Base-by-base conservation (phyloP, 192 early-diverging fungal genomes). In the Paraglomus occultum region DNA sequence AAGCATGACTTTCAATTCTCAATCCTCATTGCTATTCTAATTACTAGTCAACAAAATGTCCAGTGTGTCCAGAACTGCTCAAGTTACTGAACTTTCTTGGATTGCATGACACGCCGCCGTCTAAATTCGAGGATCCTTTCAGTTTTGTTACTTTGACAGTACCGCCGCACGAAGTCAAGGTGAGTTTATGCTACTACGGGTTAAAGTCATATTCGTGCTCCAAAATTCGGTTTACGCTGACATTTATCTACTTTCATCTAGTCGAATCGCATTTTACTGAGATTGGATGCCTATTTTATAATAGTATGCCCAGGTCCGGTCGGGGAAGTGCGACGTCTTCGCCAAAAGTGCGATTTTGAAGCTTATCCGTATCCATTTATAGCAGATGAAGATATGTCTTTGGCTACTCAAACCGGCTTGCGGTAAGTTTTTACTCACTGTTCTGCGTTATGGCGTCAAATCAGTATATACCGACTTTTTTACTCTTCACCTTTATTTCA, bases 11-110 rank as follows among this genome's bases (percentile, higher is more conserved):
- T 0, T 50, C 17, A 49, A n/a, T 22, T 48, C 43, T 6, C 11
- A 22, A 64, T 4, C 20, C 14, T 63, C 47, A 49, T 65, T 50
- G 2, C 4, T 65, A 18, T 6, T 65, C 9, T 50, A 15, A 17
- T 49, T 49, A n/a, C 8, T 51, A 65, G 64, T 47, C 64, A 8
- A 22, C 48, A 3, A 42, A 50, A 50, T 65, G 64, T 51, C 64
- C 64, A 12, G 64, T 65, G 1, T 65, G 64, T 6, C 64, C 64
- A 18, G 20, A 65, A 49, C 64, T 65, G 15, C 44, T 65, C 8
- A 5, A 5, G 12, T 23, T 48, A 7, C 44, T 65, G 49, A 65
- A 65, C 22, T n/a, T 51, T 40, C 48, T 51, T 31, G 64, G 64
- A 17, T 51, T 65, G 48, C 49, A 65, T 8, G 47, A 65, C 40